Base-by-base conservation (phyloP, 2,329 filamentous ascomycete genomes). In the Fragosphaeria purpurea region DNA sequence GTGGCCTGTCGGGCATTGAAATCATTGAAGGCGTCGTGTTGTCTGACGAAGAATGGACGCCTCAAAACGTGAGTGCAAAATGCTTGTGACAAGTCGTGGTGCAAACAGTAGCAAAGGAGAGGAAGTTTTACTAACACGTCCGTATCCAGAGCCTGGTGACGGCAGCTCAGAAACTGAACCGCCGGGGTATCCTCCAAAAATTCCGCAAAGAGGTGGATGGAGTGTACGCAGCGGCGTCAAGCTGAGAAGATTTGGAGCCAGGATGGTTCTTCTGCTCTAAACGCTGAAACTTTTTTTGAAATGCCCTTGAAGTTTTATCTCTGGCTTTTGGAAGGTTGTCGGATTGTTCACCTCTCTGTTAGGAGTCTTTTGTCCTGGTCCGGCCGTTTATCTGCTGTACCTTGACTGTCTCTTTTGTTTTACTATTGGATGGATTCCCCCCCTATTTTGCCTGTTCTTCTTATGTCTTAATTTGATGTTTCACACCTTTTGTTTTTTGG, bases 41-140 rank as follows among this genome's bases (percentile, higher is more conserved):
- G 58, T 79, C 80, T 0, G 82, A 86, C 55, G 83, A 86, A 66
- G 83, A 87, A 65, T 87, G 83, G 83, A 86, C 82, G 8, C 80
- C 83, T 43, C 80, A 86, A 57, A 87, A 86, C 61, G 82, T 85
- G 66, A 76, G 80, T 72, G 33, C 7, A 30, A 10, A 34, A 40
- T 35, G 7, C 11, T 40, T 10, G 35, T n/a, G 9, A 7, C 35
- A 37, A 37, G 35, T 22, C 22, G 22, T 2, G 22, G 22, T 22
- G 22, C 22, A 37, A 37, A 37, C 7, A 7, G 35, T 37, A 32
- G 33, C 1, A 40, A 46, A n/a, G 7, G 6, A 3, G 42, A 30
- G 43, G 4, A 42, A 43, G 13, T 22, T 11, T 31, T 41, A 9
- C 41, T 32, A 35, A 46, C 39, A 4, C 12, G n/a, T 7, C 30